Evolutionary conservation across 2,329 filamentous ascomycete genomes (phyloP).

Genomic region (Phialophora expanda): DNA sequence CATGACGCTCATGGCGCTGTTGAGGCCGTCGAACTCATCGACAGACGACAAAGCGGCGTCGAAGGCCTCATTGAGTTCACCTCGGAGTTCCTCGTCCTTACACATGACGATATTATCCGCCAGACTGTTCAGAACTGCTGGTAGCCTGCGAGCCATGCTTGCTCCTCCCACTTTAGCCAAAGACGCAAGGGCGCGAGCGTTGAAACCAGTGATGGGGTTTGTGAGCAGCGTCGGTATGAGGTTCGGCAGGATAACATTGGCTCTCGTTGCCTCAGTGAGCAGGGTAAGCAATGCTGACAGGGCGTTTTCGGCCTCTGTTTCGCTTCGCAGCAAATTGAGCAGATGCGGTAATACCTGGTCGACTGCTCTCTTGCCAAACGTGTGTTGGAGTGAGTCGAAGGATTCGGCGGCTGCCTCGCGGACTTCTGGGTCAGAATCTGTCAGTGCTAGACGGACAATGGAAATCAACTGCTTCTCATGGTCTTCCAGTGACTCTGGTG

Average conservation of each 20-base stretch:
- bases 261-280: constrained; percentile 88
- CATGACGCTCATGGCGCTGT: constrained; percentile 93
- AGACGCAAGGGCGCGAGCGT: constrained; percentile 90
- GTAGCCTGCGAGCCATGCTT: constrained; percentile 87
- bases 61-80: constrained; percentile 79
- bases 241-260: constrained; percentile 95
- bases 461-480: constrained; percentile 95
- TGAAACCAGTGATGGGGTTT: constrained; percentile 90
- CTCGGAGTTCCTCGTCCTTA: constrained; percentile 73
- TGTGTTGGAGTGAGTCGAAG: constrained; percentile 92
- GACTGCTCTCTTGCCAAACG: constrained; percentile 90
- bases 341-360: constrained; percentile 94
- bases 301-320: constrained; percentile 88
- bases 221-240: constrained; percentile 91
- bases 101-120: constrained; percentile 86
- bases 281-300: constrained; percentile 90
- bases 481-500: constrained; percentile 85
- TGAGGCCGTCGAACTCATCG: constrained; percentile 94
- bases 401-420: constrained; percentile 95
- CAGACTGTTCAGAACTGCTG: constrained; percentile 87
- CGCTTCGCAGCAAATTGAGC: constrained; percentile 83
- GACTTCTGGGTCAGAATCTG: constrained; percentile 86
- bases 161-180: constrained; percentile 87
- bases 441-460: constrained; percentile 89
- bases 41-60: constrained; percentile 90